phyloP scores from a whole-genome alignment of 2,329 filamentous ascomycete genomes.

The Fusarium dlaminii region DNA sequence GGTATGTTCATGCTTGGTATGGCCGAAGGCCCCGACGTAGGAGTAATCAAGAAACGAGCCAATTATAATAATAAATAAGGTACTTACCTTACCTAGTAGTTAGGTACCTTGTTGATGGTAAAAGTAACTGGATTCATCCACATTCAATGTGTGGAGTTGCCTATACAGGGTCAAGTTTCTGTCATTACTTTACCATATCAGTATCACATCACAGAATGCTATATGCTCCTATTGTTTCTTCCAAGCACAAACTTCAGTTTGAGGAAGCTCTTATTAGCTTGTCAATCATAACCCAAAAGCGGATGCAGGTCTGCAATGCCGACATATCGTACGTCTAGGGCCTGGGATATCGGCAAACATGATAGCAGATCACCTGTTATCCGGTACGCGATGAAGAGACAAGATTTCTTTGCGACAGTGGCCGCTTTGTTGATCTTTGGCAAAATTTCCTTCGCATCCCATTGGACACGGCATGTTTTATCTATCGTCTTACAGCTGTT shows the following conservation, averaged over 20 bases:
- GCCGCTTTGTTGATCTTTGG: not conserved
- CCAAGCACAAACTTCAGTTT: not conserved
- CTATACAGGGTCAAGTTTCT: not conserved
- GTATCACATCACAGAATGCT: not conserved
- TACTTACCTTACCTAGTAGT: not conserved
- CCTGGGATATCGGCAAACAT: not conserved
- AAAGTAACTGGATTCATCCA: not conserved
- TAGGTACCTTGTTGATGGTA: not conserved
- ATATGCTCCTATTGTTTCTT: not conserved
- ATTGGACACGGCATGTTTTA: not conserved
- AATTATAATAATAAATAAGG: not conserved
- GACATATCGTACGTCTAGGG: not conserved
- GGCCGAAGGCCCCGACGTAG: not conserved
- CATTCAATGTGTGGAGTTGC: not conserved
- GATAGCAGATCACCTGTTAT: not conserved
- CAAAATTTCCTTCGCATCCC: not conserved
- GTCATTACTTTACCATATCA: not conserved
- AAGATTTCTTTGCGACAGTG: not conserved
- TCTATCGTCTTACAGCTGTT: not conserved
- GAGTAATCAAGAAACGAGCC: not conserved
- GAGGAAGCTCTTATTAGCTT: not conserved
- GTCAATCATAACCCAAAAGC: not conserved
- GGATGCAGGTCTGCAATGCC: not conserved
- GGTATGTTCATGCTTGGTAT: conserved; percentile 4
- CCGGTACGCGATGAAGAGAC: not conserved